Conservation (phyloP, 331 rosid genomes). For the Saraca asoca region DNA sequence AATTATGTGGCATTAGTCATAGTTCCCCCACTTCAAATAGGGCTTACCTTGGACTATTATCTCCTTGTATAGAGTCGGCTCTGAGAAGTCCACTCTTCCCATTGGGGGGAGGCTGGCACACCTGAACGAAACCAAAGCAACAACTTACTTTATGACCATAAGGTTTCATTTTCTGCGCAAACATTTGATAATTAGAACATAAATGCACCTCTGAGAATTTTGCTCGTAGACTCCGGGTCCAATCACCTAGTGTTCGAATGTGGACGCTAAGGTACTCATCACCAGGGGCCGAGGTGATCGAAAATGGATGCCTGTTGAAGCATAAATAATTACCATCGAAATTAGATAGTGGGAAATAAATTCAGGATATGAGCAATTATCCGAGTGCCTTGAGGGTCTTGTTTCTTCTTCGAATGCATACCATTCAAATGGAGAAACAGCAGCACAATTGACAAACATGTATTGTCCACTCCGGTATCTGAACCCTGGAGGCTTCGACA, state of each 20-base stretch:
- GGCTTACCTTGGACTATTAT: slow-evolving; percentile 40
- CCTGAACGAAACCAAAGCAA: too few relatives aligned
- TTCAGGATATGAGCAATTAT: neutral
- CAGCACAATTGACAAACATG: slow-evolving; percentile 84
- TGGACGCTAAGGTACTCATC: slow-evolving; percentile 61
- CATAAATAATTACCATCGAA: neutral
- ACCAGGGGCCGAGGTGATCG: slow-evolving; percentile 80
- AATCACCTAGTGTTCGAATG: slow-evolving; percentile 61
- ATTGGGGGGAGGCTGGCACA: slow-evolving; percentile 52
- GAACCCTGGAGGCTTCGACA: slow-evolving; percentile 89
- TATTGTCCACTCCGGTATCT: slow-evolving; percentile 86
- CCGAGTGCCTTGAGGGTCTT: neutral
- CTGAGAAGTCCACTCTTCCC: slow-evolving; percentile 67
- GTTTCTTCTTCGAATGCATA: slow-evolving; percentile 9
- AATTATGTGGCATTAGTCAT: slow-evolving; percentile 7
- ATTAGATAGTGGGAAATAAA: too few relatives aligned
- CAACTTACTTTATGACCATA: too few relatives aligned
- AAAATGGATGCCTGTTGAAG: slow-evolving; percentile 72
- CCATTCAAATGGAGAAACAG: slow-evolving; percentile 93
- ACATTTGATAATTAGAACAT: too few relatives aligned
- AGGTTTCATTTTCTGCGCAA: too few relatives aligned
- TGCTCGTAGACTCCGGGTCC: slow-evolving; percentile 59
- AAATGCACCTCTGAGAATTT: slow-evolving; percentile 47
- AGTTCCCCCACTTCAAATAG: neutral
- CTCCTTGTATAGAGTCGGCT: slow-evolving; percentile 49